Base-by-base conservation (phyloP, 495 filamentous ascomycete genomes). In the Xanthoparmelia taractica region DNA sequence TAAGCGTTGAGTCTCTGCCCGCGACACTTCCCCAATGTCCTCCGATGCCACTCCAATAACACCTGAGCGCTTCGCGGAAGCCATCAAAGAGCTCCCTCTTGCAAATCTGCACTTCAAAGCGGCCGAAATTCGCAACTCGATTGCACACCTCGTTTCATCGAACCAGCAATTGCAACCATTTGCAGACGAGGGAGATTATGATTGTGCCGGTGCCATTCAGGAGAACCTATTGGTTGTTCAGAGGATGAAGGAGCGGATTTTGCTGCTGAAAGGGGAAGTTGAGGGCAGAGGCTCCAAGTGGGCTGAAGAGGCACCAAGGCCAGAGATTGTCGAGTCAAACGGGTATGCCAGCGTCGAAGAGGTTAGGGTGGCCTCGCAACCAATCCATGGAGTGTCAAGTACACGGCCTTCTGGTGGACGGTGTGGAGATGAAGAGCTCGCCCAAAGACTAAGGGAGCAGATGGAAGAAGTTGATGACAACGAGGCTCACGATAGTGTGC, bases 91-190 rank as follows among this genome's bases (percentile, higher is more conserved):
- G 66, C 85, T 96, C 33, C 81, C 89, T 43, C 75, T 92, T 69
- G 80, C 82, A 63, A 77, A 80, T 48, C 82, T 96, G 48, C 87
- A 91, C 77, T 76, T 84, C 73, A 96, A 96, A 79, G 85, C 85
- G 66, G 80, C 84, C 66, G 92, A 96, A 72, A 78, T 96, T 47
- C 85, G 82, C 71, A 96, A 95, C 79, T 85, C 81, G 59, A 90
- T 94, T 72, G 78, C 83, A 12, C 92, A 96, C 72, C 87, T 96
- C 27, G 79, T 85, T 61, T 84, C 85, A 74, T 91, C 87, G 31
- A 96, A 96, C 75, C 76, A 78, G 57, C 84, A 93, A 73, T 77
- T 93, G 45, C 76, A 79, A 41, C 79, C 81, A 18, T 81, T 80
- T 1, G 75, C 77, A 55, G 79, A 80, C 18, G 70, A 77, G 0